A percentile compares a stretch with the other conserved stretches of the same genome.
phyloP scores from a whole-genome alignment of 1,139 yeast genomes.

The Entelexis sorbosivorans region DNA sequence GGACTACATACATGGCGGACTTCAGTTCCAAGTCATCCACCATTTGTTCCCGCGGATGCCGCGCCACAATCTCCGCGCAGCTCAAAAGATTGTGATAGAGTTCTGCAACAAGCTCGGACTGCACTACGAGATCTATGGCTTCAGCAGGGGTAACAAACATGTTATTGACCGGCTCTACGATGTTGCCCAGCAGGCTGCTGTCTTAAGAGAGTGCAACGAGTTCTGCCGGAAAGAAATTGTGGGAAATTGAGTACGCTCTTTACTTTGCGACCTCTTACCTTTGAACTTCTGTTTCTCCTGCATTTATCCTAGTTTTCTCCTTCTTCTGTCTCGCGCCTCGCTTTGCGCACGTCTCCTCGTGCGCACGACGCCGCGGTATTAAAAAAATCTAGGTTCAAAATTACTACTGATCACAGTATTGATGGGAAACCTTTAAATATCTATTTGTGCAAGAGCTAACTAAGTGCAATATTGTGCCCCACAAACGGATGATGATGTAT shows the following conservation, averaged over 20 bases:
- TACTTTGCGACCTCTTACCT: too few species aligned
- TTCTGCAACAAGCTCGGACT: conserved; percentile 74
- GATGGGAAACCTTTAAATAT: too few species aligned
- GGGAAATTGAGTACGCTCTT: background rate
- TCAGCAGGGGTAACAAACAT: conserved; percentile 60
- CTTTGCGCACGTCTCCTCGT: too few species aligned
- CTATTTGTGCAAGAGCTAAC: too few species aligned
- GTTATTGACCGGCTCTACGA: conserved; percentile 63
- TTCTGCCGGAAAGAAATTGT: conserved; percentile 22
- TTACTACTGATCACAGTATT: too few species aligned
- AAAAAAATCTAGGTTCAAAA: too few species aligned
- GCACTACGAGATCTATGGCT: conserved; percentile 74
- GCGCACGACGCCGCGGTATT: too few species aligned
- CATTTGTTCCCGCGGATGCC: conserved; percentile 86
- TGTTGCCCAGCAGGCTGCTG: conserved; percentile 60
- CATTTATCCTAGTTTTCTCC: too few species aligned
- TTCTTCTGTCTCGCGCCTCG: too few species aligned
- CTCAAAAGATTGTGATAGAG: conserved; percentile 58
- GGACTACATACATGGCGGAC: conserved; percentile 83
- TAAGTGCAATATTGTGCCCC: too few species aligned
- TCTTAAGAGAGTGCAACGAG: conserved; percentile 24
- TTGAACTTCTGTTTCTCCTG: too few species aligned
- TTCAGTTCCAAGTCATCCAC: conserved; percentile 85
- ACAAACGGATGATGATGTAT: too few species aligned
- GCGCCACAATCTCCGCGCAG: conserved; percentile 68